Conservation (phyloP, 768 basidiomycete genomes). For the Mycena belliarum region DNA sequence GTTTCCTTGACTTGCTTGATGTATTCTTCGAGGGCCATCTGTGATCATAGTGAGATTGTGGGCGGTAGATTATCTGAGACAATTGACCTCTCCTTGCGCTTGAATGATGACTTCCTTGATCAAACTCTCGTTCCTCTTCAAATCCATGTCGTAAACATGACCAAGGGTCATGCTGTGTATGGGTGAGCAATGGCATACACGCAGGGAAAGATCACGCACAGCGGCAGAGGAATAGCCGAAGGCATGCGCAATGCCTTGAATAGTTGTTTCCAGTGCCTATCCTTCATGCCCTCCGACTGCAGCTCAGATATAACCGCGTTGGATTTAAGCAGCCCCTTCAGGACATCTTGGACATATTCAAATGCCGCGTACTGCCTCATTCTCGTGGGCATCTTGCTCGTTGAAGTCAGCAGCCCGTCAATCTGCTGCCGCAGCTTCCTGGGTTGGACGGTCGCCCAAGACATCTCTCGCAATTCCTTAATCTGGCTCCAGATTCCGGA, state of each 20-base stretch:
- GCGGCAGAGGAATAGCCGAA: conserved; percentile 70
- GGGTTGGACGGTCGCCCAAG: conserved; percentile 92
- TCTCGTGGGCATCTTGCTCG: conserved; percentile 97
- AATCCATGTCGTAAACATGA: conserved; percentile 94
- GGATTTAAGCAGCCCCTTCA: conserved; percentile 84
- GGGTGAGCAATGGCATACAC: conserved; percentile 2
- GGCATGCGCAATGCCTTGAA: conserved; percentile 86
- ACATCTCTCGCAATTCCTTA: conserved; percentile 79
- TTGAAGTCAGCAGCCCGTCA: conserved; percentile 87
- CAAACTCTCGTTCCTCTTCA: conserved; percentile 86
- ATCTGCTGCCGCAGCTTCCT: conserved; percentile 93
- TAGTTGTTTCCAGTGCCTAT: conserved; percentile 96
- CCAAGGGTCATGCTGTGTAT: conserved; percentile 84
- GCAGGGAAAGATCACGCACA: conserved; percentile 45
- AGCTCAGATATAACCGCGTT: conserved; percentile 90
- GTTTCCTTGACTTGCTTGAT: conserved; percentile 95
- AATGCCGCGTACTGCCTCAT: conserved; percentile 99
- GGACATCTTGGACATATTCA: conserved; percentile 93
- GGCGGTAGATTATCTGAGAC: background rate
- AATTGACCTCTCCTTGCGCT: conserved; percentile 89
- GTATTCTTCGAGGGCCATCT: conserved; percentile 97
- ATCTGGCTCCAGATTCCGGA: conserved; percentile 97
- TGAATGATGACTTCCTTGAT: conserved; percentile 97
- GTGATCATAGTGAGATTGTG: conserved; percentile 31
- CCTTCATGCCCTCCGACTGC: conserved; percentile 96